Percentiles rank a stretch among this genome's conserved stretches.
These are phyloP conservation scores for Epichloe coenophiala DNA, from an alignment of 2,329 filamentous ascomycete species.

Conservation along the genomic window DNA sequence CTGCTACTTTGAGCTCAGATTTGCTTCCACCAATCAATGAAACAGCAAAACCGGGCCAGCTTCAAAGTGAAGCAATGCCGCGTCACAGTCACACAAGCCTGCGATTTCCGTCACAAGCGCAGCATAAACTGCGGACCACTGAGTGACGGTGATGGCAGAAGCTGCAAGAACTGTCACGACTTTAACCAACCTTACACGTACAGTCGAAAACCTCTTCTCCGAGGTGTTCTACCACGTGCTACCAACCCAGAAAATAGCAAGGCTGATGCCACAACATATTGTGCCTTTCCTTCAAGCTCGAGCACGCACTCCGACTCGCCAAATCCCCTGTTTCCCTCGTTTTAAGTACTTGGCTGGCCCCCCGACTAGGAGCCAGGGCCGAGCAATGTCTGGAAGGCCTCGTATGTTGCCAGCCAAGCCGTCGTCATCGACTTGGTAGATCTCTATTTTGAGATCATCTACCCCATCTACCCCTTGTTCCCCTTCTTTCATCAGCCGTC, in stretches of 20 bases:
- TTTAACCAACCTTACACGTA: conserved; percentile 36
- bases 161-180: conserved; percentile 27
- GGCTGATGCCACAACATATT: neutral
- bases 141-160: conserved; percentile 19
- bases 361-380: neutral
- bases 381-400: neutral
- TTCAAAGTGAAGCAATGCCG: conserved; percentile 2
- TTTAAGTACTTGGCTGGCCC: neutral
- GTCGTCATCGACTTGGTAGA: conserved; percentile 28
- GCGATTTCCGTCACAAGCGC: conserved; percentile 32
- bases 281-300: neutral
- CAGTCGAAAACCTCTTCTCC: conserved; percentile 26
- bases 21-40: neutral
- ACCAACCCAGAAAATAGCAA: conserved; percentile 9
- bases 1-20: neutral
- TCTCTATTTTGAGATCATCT: conserved; percentile 39
- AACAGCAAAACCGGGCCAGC: neutral
- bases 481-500: conserved; percentile 37
- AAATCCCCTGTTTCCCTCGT: neutral
- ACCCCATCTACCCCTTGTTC: conserved; percentile 40
- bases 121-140: conserved; percentile 11
- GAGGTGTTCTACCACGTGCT: conserved; percentile 9
- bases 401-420: conserved; percentile 2
- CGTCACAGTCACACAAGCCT: conserved; percentile 10
- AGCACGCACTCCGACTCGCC: neutral